Conservation (phyloP, 345 rosid species). For the Acer negundo region DNA sequence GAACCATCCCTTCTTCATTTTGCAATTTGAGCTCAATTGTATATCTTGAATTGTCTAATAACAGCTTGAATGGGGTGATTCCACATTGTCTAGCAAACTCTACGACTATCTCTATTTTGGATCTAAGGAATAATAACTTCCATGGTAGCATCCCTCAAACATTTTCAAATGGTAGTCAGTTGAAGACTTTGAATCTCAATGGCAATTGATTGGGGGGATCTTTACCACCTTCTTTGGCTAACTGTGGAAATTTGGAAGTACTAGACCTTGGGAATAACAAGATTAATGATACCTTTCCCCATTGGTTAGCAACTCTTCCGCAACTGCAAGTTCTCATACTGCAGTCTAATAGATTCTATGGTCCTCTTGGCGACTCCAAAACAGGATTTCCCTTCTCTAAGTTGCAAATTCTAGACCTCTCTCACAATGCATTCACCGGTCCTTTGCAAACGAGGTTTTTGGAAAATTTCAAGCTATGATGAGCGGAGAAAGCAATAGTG, state of each 20-base stretch:
- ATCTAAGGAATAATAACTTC: conserved; percentile 19
- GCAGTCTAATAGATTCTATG: conserved; percentile 18
- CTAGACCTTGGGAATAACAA: conserved; percentile 25
- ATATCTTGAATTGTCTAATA: conserved; percentile 16
- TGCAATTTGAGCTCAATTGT: neutral
- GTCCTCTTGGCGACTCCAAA: neutral
- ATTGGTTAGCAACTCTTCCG: conserved; percentile 24
- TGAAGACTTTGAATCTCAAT: conserved; percentile 8
- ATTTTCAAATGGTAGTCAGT: neutral
- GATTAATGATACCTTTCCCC: conserved; percentile 23
- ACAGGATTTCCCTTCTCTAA: neutral
- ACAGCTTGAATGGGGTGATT: conserved; percentile 9
- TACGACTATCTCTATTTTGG: conserved; percentile 1
- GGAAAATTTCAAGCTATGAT: neutral
- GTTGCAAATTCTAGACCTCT: neutral
- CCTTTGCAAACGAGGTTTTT: neutral
- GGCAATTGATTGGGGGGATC: conserved; percentile 27
- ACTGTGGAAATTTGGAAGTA: conserved; percentile 19
- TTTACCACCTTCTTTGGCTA: conserved; percentile 21
- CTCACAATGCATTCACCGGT: neutral
- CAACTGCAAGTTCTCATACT: conserved; percentile 19
- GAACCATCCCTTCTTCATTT: conserved; percentile 9
- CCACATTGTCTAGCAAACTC: conserved; percentile 24
- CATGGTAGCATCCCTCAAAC: conserved; percentile 17
- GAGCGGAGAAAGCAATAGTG: neutral